Percentiles rank a stretch among this genome's conserved stretches.
These are phyloP conservation scores for Camelina sativa DNA, from an alignment of 345 rosid genomes.

Conservation along the genomic window DNA sequence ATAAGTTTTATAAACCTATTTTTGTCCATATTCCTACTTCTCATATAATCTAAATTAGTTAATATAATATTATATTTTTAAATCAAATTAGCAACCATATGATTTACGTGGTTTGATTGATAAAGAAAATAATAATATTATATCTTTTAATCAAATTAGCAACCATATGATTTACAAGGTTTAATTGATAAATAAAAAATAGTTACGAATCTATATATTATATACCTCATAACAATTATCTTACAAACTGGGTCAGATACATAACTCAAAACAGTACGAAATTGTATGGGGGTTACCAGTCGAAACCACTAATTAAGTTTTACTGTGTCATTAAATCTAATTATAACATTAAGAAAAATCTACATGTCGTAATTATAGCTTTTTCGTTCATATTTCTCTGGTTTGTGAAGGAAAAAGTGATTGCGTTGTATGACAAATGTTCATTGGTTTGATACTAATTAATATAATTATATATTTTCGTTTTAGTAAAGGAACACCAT, in stretches of 20 bases:
- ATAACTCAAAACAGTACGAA: too few species aligned
- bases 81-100: not conserved
- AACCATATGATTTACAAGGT: too few species aligned
- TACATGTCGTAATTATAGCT: not conserved
- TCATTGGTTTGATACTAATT: not conserved
- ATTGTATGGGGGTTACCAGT: too few species aligned
- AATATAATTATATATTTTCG: not conserved
- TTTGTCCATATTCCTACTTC: not conserved
- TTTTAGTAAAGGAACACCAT: not conserved
- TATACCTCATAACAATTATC: too few species aligned
- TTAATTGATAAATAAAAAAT: too few species aligned
- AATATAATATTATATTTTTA: not conserved
- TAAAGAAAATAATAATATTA: too few species aligned
- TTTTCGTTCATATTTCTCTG: not conserved
- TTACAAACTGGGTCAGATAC: too few species aligned
- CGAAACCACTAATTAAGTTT: too few species aligned
- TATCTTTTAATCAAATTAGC: too few species aligned
- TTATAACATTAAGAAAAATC: not conserved
- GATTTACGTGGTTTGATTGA: too few species aligned
- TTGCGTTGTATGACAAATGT: not conserved
- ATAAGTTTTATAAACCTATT: not conserved
- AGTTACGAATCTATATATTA: too few species aligned
- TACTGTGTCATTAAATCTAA: too few species aligned
- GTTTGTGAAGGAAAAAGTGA: not conserved
- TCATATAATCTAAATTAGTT: not conserved